Evolutionary conservation across 2,329 filamentous ascomycete species (phyloP).

Genomic region (Pestalotiopsis fici): DNA sequence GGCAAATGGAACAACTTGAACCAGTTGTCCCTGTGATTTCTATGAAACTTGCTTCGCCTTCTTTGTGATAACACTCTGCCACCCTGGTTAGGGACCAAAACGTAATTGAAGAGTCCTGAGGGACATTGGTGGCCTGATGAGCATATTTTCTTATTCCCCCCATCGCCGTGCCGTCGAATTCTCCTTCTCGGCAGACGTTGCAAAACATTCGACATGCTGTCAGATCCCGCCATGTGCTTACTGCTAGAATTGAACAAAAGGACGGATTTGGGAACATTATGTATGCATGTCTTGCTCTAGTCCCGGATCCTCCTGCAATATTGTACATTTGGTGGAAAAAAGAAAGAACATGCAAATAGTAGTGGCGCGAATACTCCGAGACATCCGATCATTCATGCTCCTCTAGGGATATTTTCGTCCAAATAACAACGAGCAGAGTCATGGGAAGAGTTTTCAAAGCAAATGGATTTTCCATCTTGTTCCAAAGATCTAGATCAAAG

Average conservation of each 20-base stretch:
- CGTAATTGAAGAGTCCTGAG: too few relatives aligned
- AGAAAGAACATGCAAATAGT: background rate
- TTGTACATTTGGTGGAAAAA: background rate
- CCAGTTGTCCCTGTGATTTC: too few relatives aligned
- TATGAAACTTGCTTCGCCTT: too few relatives aligned
- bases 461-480: too few relatives aligned
- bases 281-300: background rate
- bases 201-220: background rate
- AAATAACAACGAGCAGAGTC: too few relatives aligned
- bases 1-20: too few relatives aligned
- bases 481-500: background rate
- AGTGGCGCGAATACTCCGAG: background rate
- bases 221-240: background rate
- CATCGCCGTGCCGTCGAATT: background rate
- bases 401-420: too few relatives aligned
- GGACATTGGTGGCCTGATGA: too few relatives aligned
- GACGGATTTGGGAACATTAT: too few relatives aligned
- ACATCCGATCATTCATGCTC: background rate
- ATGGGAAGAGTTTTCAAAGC: too few relatives aligned
- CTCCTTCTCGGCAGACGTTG: background rate
- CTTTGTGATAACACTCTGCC: too few relatives aligned
- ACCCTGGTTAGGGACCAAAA: too few relatives aligned
- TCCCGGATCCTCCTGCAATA: background rate
- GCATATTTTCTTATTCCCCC: background rate
- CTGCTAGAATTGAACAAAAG: background rate